Conservation (phyloP, 495 filamentous ascomycete genomes). For the Xeromyces bisporus region DNA sequence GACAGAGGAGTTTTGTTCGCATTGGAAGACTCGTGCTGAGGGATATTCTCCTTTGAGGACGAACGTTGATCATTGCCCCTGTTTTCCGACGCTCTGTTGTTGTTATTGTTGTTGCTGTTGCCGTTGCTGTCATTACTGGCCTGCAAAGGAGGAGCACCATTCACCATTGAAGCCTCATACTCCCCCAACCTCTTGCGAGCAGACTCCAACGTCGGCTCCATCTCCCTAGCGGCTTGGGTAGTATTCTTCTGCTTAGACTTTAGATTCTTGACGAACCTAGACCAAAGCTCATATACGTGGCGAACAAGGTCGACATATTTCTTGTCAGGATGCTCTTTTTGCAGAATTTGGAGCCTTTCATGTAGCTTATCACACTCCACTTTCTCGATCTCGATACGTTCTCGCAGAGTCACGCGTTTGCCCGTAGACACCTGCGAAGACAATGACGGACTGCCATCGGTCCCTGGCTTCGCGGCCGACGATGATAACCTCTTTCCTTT, state of each 20-base stretch:
- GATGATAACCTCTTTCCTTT: background rate
- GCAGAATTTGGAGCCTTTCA: slow-evolving; percentile 4
- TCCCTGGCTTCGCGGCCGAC: background rate
- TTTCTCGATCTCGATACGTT: slow-evolving; percentile 3
- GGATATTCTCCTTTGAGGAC: too few relatives aligned
- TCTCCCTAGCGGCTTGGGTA: background rate
- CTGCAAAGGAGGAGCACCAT: background rate
- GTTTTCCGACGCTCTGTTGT: background rate
- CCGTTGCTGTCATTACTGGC: background rate
- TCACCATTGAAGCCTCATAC: slow-evolving; percentile 2
- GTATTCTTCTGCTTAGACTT: background rate
- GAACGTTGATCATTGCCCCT: too few relatives aligned
- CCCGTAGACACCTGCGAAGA: background rate
- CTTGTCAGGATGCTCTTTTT: slow-evolving; percentile 1
- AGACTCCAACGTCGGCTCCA: background rate
- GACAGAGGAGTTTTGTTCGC: too few relatives aligned
- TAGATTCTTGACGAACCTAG: background rate
- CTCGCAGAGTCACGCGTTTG: background rate
- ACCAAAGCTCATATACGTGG: slow-evolving; percentile 1
- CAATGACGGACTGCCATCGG: background rate
- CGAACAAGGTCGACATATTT: slow-evolving; percentile 2
- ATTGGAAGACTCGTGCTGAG: too few relatives aligned
- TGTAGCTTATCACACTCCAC: slow-evolving; percentile 1
- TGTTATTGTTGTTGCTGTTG: background rate
- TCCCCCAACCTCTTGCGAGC: slow-evolving; percentile 4